A percentile compares a stretch with the other conserved stretches of the same genome.
phyloP scores from a whole-genome alignment of 1,284 basidiomycete genomes.

The Cryptococcus wingfieldii region DNA sequence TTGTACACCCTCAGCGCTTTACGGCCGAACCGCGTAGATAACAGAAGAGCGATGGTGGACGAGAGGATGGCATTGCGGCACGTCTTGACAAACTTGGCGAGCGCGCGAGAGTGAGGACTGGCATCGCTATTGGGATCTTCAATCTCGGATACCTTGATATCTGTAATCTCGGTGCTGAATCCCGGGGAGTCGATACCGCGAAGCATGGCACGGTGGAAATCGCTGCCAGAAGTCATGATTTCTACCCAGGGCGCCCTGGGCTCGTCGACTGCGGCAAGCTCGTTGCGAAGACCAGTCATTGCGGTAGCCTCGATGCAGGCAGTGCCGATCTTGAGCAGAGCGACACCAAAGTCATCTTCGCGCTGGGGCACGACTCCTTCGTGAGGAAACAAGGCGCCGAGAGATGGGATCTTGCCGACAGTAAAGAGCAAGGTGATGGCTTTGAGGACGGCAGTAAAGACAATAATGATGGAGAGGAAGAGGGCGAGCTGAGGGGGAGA shows the following conservation, averaged over 20 bases:
- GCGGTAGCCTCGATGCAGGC: conserved; percentile 45
- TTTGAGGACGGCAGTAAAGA: conserved; percentile 38
- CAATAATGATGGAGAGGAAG: conserved; percentile 39
- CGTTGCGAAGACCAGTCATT: conserved; percentile 43
- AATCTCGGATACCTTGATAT: conserved; percentile 36
- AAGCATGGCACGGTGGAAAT: conserved; percentile 10
- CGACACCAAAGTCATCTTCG: conserved; percentile 46
- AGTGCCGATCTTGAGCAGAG: conserved; percentile 43
- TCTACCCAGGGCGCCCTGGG: conserved; percentile 34
- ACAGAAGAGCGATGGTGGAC: conserved; percentile 20
- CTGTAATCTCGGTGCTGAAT: conserved; percentile 37
- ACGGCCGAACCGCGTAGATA: conserved; percentile 29
- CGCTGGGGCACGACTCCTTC: conserved; percentile 34
- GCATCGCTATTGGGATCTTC: conserved; percentile 22
- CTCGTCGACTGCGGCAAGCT: conserved; percentile 33
- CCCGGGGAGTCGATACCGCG: conserved; percentile 17
- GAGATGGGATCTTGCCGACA: conserved; percentile 42
- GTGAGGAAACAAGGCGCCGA: conserved; percentile 40
- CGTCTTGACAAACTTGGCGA: conserved; percentile 29
- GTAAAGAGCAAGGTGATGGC: conserved; percentile 44
- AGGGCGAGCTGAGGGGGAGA: conserved; percentile 30
- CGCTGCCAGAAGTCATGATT: conserved; percentile 20
- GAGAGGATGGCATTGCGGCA: conserved; percentile 10
- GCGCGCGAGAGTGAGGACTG: conserved; percentile 24
- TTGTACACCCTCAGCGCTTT: conserved; percentile 10